Percentiles rank a stretch among this genome's conserved stretches.
Conservation (phyloP, 257 asterid genomes). For the Solanum megistacrolobum region DNA sequence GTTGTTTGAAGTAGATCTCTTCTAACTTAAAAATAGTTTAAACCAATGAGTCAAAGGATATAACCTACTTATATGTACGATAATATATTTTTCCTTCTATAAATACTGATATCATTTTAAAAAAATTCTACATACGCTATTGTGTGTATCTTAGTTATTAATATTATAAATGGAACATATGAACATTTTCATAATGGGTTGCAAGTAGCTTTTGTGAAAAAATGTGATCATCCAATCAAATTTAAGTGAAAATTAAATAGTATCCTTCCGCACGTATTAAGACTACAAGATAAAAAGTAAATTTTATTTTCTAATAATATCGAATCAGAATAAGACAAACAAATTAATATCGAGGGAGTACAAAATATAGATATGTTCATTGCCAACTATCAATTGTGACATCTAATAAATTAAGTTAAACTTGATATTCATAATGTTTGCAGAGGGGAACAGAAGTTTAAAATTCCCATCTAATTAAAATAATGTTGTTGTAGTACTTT, state of each 20-base stretch:
- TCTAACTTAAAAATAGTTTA: too few species aligned
- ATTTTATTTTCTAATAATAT: too few species aligned
- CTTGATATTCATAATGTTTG: neutral
- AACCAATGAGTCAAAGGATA: too few species aligned
- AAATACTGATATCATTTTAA: rapidly evolving
- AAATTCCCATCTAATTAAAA: neutral
- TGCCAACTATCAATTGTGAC: neutral
- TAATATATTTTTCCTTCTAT: too few species aligned
- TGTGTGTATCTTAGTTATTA: neutral
- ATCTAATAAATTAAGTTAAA: neutral
- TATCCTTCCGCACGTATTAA: neutral
- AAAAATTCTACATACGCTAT: too few species aligned
- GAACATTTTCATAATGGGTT: neutral
- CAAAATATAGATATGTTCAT: neutral
- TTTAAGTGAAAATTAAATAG: neutral
- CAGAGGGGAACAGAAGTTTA: neutral
- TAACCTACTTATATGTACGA: too few species aligned
- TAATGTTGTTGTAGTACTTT: neutral
- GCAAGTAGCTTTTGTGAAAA: neutral
- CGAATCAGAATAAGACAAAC: too few species aligned
- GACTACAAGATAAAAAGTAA: neutral
- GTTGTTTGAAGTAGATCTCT: too few species aligned
- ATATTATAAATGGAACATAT: neutral
- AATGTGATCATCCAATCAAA: neutral
- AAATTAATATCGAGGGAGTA: neutral